Base-by-base conservation (phyloP, 257 asterid species). In the Phtheirospermum japonicum region DNA sequence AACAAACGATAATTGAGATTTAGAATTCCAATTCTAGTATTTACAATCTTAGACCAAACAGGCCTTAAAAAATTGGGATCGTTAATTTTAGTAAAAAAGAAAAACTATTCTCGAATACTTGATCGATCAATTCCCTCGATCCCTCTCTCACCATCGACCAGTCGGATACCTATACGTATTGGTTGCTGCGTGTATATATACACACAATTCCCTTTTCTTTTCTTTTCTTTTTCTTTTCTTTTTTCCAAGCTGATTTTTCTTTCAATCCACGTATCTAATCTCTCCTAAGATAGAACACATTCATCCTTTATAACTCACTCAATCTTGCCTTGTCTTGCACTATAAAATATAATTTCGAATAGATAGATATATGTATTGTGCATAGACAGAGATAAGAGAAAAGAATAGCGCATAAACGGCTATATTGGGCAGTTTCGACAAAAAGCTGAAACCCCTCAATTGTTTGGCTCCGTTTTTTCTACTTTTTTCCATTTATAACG, bases 361-460 rank as follows among this genome's bases (percentile, higher is more conserved):
- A 36, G 42, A 36, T 36, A 6, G 42, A 36, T 36, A 9, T 36
- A 6, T 36, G 4, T 6, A 36, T 3, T 6, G 42, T 6, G 42
- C 8, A n/a, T n/a, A 36, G 42, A 19, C 4, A 9, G 23, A 65
- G 49, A 50, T 12, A 30, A 19, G 64, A 9, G 67, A 7, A 20
- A 7, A 45, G 7, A 40, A 5, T 6, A 6, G 26, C 40, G 2
- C 14, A 19, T 30, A 16, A 64, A 65, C 72, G 57, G 62, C 70
- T 43, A 39, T 40, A 14, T 64, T 56, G 32, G 56, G 67, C 52
- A 46, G 69, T 64, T 64, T 54, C 48, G 57, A 48, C 40, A 46
- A 56, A n/a, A 55, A 56, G 16, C 72, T 56, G 70, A 64, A 71
- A 45, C 73, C 80, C 72, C 72, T 46, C 64, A 26, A 33, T 48